These are phyloP conservation scores for Blastomyces silverae DNA, from an alignment of 2,329 filamentous ascomycete species.

Conservation along the genomic window DNA sequence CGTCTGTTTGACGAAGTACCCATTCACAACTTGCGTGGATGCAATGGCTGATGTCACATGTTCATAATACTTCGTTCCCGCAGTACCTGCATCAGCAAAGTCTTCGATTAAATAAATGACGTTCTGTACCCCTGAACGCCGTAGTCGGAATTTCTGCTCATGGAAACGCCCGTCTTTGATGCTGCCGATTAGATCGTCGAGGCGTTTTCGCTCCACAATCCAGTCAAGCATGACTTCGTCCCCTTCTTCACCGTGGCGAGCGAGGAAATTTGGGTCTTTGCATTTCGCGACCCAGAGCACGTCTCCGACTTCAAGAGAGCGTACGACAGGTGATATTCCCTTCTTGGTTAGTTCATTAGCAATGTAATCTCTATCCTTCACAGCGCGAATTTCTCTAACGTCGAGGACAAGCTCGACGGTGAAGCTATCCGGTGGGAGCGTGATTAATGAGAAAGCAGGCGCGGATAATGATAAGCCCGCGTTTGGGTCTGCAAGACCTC, in stretches of 20 bases:
- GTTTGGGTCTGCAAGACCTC: not conserved
- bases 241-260: slow-evolving; percentile 48
- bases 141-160: slow-evolving; percentile 76
- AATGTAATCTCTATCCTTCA: slow-evolving; percentile 69
- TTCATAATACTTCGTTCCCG: slow-evolving; percentile 53
- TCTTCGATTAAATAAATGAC: slow-evolving; percentile 75
- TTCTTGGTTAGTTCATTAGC: slow-evolving; percentile 62
- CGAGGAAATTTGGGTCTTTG: slow-evolving; percentile 52
- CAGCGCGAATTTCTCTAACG: slow-evolving; percentile 64
- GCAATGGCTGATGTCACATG: slow-evolving; percentile 66
- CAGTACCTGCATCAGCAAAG: slow-evolving; percentile 49
- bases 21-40: slow-evolving; percentile 69
- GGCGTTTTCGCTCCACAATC: slow-evolving; percentile 72
- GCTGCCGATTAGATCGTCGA: slow-evolving; percentile 71
- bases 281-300: slow-evolving; percentile 73
- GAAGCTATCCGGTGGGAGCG: slow-evolving; percentile 59
- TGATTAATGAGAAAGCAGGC: slow-evolving; percentile 50
- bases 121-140: slow-evolving; percentile 64
- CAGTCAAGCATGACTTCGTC: slow-evolving; percentile 71
- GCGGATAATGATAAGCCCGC: not conserved
- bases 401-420: slow-evolving; percentile 68
- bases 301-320: slow-evolving; percentile 65
- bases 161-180: slow-evolving; percentile 78
- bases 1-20: slow-evolving; percentile 72
- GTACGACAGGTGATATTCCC: slow-evolving; percentile 59